Evolutionary conservation across 352 stramenopile genomes (phyloP), one percentile per base, ranked within the genome.

Genomic region (Phytopythium litorale): DNA sequence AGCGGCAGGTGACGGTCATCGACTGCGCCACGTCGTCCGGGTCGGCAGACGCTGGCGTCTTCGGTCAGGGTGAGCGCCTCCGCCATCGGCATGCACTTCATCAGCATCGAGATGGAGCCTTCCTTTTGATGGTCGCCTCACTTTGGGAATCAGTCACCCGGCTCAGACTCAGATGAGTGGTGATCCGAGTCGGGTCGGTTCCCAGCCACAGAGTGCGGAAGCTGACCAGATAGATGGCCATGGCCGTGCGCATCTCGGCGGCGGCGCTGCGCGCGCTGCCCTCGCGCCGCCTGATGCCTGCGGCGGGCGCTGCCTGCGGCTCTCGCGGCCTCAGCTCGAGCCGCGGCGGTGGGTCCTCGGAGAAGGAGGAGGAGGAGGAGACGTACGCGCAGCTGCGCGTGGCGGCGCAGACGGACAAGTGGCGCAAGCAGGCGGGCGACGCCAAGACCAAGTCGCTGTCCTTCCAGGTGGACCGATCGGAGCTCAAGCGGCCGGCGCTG

Each of bases 401-500:
- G n/a, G 65, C 67, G 18, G 62, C 67, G 45, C 82, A 88, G 65
- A 71, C 77, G 33, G 69, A 78, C 60, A 90, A 90, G 60, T 89
- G 78, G 79, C 73, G 81, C 48, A 67, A 69, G 51, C 76, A 88
- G 62, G 67, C 74, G 32, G 60, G 67, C 18, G 73, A 81, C 3
- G 66, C 68, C 18, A 87, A 84, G 50, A 66, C 67, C 61, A 84
- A 89, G 53, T 79, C 81, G 58, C 66, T 87, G 33, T 84, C 76
- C 5, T 62, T 94, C 21, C 69, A 78, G 32, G 67, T 94, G 55
- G 86, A 94, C 58, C 76, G 84, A 42, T 94, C 86, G 45, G 76
- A 66, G n/a, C 73, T 94, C 51, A 88, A 90, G 68, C 78, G 79
- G 46, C 72, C 84, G 4, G 61, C 63, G 16, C 55, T 68, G 16